A percentile compares a stretch with the other conserved stretches of the same genome.
phyloP scores from a whole-genome alignment of 2,329 filamentous ascomycete species.

The Akanthomyces uredinophilus region DNA sequence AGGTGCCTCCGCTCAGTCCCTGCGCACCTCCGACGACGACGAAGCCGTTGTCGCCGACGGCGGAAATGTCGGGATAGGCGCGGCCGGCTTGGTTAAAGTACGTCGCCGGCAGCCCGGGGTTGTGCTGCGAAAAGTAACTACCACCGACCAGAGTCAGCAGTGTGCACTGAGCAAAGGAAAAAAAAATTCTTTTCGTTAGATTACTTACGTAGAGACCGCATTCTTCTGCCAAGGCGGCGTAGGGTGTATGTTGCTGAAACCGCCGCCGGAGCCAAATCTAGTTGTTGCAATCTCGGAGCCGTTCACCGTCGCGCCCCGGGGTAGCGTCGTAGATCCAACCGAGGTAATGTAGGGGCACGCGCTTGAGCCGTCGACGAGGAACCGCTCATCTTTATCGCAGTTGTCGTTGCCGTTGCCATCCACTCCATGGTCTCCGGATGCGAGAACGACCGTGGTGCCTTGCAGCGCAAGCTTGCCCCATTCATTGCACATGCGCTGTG shows the following conservation, averaged over 20 bases:
- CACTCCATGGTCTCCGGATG: constrained; percentile 36
- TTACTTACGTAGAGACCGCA: constrained; percentile 25
- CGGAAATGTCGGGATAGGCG: constrained; percentile 34
- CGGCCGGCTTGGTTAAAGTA: constrained; percentile 36
- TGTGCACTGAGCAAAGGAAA: background rate
- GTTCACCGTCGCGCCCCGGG: constrained; percentile 35
- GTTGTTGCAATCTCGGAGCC: constrained; percentile 40
- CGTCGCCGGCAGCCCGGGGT: constrained; percentile 16
- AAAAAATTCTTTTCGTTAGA: too few relatives aligned
- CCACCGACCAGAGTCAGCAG: background rate
- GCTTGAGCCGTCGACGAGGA: constrained; percentile 33
- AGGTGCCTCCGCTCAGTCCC: constrained; percentile 7
- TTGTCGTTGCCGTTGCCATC: constrained; percentile 21
- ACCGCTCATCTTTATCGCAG: background rate
- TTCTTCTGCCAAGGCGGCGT: constrained; percentile 42
- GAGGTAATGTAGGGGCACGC: constrained; percentile 42
- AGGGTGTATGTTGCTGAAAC: constrained; percentile 38
- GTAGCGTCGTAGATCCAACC: constrained; percentile 45
- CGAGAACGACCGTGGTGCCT: constrained; percentile 36
- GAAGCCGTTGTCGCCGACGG: constrained; percentile 41
- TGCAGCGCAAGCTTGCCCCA: constrained; percentile 43
- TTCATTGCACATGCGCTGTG: constrained; percentile 35
- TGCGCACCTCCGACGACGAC: constrained; percentile 31
- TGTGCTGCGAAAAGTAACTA: background rate
- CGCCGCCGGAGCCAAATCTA: constrained; percentile 30